Conservation (phyloP, 1,139 yeast genomes). For the Geotrichum macrosporum region DNA sequence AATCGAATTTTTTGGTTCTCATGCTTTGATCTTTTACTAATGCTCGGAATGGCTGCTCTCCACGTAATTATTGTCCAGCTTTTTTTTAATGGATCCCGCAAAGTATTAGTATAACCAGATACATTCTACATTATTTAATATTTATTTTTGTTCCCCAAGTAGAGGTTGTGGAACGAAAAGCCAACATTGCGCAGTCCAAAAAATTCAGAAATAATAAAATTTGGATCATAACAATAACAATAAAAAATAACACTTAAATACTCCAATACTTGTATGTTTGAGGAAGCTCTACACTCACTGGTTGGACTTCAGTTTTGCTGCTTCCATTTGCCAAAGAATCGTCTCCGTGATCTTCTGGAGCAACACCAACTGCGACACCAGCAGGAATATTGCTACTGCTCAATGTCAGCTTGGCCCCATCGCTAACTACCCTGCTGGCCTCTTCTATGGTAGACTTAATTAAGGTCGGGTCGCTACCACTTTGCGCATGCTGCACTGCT, state of each 20-base stretch:
- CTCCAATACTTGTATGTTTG: slow-evolving; percentile 85
- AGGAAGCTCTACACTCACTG: slow-evolving; percentile 74
- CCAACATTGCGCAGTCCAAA: not conserved
- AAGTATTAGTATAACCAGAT: slow-evolving; percentile 58
- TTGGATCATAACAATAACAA: not conserved
- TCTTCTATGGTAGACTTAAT: slow-evolving; percentile 23
- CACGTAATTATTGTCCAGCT: slow-evolving; percentile 82
- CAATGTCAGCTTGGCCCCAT: slow-evolving; percentile 24
- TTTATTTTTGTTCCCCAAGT: not conserved
- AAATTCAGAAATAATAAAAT: slow-evolving; percentile 5
- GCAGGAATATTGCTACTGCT: slow-evolving; percentile 16
- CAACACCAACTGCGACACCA: slow-evolving; percentile 20
- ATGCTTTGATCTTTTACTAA: slow-evolving; percentile 69
- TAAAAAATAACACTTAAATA: slow-evolving; percentile 36
- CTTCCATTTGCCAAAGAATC: slow-evolving; percentile 5
- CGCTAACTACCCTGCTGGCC: slow-evolving; percentile 28
- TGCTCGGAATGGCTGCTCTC: slow-evolving; percentile 80
- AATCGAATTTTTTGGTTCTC: slow-evolving; percentile 83
- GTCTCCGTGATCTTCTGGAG: slow-evolving; percentile 21
- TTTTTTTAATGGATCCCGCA: slow-evolving; percentile 79
- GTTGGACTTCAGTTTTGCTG: slow-evolving; percentile 43
- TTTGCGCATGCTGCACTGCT: slow-evolving; percentile 42
- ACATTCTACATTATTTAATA: not conserved
- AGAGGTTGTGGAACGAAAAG: too few species aligned
- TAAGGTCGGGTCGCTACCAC: slow-evolving; percentile 13